phyloP scores from a whole-genome alignment of 2,329 filamentous ascomycete genomes.

The Alternaria incomplexa region DNA sequence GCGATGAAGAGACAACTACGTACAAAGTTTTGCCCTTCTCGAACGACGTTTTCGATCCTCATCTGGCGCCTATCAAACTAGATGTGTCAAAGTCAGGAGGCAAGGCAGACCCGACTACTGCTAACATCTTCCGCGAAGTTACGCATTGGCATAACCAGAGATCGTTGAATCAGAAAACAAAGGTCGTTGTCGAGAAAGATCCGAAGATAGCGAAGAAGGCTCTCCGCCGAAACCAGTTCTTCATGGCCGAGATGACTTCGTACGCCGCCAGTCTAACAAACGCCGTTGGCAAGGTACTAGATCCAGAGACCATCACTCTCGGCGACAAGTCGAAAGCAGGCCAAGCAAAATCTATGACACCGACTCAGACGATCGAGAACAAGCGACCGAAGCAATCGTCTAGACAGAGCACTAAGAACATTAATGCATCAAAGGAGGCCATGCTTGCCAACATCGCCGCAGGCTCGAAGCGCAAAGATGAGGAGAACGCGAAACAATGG shows the following conservation, averaged over 20 bases:
- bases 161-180: slow-evolving; percentile 52
- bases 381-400: slow-evolving; percentile 28
- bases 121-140: slow-evolving; percentile 56
- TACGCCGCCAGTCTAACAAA: slow-evolving; percentile 24
- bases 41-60: slow-evolving; percentile 56
- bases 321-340: slow-evolving; percentile 27
- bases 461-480: slow-evolving; percentile 51
- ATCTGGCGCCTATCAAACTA: slow-evolving; percentile 54
- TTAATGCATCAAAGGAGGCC: slow-evolving; percentile 50
- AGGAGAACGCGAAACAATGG: slow-evolving; percentile 49
- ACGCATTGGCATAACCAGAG: slow-evolving; percentile 70
- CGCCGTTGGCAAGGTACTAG: slow-evolving; percentile 20
- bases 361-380: slow-evolving; percentile 20
- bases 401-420: slow-evolving; percentile 36
- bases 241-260: slow-evolving; percentile 23
- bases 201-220: slow-evolving; percentile 40
- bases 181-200: slow-evolving; percentile 38
- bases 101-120: slow-evolving; percentile 37
- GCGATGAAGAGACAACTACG: slow-evolving; percentile 11
- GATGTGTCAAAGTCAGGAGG: slow-evolving; percentile 36
- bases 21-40: slow-evolving; percentile 55
- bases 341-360: slow-evolving; percentile 10
- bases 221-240: slow-evolving; percentile 22
- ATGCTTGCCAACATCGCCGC: slow-evolving; percentile 54
- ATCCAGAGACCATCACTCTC: slow-evolving; percentile 34